Percentiles rank a stretch among this genome's conserved stretches.
These are phyloP conservation scores for Calonectria henricotiae DNA, from an alignment of 2,329 filamentous ascomycete species.

Conservation along the genomic window DNA sequence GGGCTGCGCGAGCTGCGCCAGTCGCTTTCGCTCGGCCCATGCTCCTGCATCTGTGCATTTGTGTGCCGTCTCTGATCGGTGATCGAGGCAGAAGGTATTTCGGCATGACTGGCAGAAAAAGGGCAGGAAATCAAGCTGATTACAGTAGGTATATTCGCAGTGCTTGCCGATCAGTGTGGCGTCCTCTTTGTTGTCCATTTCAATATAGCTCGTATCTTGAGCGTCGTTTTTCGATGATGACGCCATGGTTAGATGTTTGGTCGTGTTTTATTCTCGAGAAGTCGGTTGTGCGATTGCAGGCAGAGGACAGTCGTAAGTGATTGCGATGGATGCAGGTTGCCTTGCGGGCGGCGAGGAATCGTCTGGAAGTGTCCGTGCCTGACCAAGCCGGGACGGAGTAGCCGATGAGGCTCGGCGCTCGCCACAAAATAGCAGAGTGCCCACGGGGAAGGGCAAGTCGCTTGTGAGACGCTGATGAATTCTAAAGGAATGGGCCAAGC, in stretches of 20 bases:
- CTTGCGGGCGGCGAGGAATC: conserved; percentile 53
- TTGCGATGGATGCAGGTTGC: conserved; percentile 45
- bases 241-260: conserved; percentile 64
- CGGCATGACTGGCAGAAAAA: conserved; percentile 93
- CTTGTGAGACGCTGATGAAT: not conserved
- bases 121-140: conserved; percentile 95
- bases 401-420: conserved; percentile 25
- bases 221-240: conserved; percentile 64
- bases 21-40: conserved; percentile 73
- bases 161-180: conserved; percentile 90
- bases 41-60: conserved; percentile 75
- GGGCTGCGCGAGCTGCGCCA: conserved; percentile 69
- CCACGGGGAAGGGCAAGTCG: not conserved
- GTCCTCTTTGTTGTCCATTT: conserved; percentile 81
- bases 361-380: conserved; percentile 56
- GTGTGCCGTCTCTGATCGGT: conserved; percentile 89
- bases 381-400: conserved; percentile 49
- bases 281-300: conserved; percentile 43
- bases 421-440: conserved; percentile 30
- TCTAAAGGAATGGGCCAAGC: not conserved
- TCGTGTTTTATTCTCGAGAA: conserved; percentile 37
- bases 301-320: conserved; percentile 54
- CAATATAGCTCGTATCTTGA: conserved; percentile 75
- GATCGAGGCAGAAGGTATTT: conserved; percentile 91
- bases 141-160: conserved; percentile 93